These are phyloP conservation scores for Colletotrichum cereale DNA, from an alignment of 2,329 filamentous ascomycete genomes.

Conservation along the genomic window DNA sequence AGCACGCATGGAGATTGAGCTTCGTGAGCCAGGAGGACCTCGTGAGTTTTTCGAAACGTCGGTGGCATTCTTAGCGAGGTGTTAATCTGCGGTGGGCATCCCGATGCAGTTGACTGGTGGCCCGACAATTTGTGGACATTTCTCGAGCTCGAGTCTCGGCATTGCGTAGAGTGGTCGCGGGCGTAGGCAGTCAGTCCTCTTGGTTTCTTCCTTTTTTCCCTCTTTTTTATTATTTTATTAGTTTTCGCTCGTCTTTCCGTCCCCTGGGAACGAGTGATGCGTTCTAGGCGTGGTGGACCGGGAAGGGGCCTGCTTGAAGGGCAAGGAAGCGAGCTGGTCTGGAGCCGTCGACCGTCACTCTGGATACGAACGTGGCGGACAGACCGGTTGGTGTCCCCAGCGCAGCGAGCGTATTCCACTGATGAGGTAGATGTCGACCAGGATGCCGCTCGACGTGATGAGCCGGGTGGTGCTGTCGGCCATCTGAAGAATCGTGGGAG, in stretches of 20 bases:
- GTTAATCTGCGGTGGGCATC: not conserved
- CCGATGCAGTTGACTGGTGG: not conserved
- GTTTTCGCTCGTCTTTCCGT: not conserved
- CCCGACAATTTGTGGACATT: conserved; percentile 1
- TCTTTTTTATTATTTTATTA: not conserved
- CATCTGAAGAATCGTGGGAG: conserved; percentile 21
- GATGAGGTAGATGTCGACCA: conserved; percentile 5
- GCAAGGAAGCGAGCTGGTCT: conserved; percentile 24
- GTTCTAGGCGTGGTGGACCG: conserved; percentile 21
- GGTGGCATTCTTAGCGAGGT: conserved; percentile 18
- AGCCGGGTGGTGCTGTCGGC: not conserved
- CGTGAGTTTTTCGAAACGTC: conserved; percentile 4
- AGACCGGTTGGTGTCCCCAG: conserved; percentile 21
- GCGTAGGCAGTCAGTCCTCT: not conserved
- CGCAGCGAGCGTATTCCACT: conserved; percentile 27
- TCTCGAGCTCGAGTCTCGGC: not conserved
- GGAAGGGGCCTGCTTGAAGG: conserved; percentile 24
- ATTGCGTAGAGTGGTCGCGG: conserved; percentile 3
- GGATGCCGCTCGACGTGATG: not conserved
- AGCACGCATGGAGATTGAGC: conserved; percentile 27
- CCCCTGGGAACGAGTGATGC: conserved; percentile 17
- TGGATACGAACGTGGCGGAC: conserved; percentile 35
- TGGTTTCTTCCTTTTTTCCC: not conserved
- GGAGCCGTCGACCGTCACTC: conserved; percentile 27
- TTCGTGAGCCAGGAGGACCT: not conserved